phyloP scores from a whole-genome alignment of 1,284 basidiomycete species.

The Marasmius sp. region DNA sequence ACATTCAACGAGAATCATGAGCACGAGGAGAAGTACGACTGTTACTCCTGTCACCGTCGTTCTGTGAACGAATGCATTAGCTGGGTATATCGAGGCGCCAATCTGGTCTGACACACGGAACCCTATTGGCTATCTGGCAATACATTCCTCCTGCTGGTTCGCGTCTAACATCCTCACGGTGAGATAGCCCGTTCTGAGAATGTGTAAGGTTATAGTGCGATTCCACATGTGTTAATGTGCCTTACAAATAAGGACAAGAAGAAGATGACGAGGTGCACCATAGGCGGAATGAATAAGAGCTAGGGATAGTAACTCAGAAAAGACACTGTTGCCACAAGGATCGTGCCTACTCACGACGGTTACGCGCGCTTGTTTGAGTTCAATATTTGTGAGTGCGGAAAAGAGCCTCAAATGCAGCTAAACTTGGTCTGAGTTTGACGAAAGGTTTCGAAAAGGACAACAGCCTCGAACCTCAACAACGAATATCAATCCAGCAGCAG shows the following conservation, averaged over 20 bases:
- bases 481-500: constrained; percentile 1
- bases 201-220: too few relatives aligned
- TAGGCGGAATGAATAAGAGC: constrained; percentile 1
- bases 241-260: constrained; percentile 5
- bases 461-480: not conserved
- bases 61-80: not conserved
- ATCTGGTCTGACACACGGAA: constrained; percentile 2
- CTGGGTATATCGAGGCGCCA: not conserved
- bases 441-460: not conserved
- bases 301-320: not conserved
- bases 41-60: constrained; percentile 4
- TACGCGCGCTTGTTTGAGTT: not conserved
- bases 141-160: not conserved
- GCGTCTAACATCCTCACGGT: not conserved
- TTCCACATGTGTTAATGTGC: not conserved
- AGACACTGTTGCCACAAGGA: too few relatives aligned
- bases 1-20: constrained; percentile 7
- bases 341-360: not conserved
- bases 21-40: not conserved
- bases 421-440: not conserved
- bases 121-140: constrained; percentile 4
- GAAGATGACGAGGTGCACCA: constrained; percentile 2
- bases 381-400: not conserved
- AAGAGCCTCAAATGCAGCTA: constrained; percentile 4
- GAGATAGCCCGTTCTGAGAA: constrained; percentile 6